Conservation (phyloP, 352 stramenopile species). For the Peronospora belbahrii region DNA sequence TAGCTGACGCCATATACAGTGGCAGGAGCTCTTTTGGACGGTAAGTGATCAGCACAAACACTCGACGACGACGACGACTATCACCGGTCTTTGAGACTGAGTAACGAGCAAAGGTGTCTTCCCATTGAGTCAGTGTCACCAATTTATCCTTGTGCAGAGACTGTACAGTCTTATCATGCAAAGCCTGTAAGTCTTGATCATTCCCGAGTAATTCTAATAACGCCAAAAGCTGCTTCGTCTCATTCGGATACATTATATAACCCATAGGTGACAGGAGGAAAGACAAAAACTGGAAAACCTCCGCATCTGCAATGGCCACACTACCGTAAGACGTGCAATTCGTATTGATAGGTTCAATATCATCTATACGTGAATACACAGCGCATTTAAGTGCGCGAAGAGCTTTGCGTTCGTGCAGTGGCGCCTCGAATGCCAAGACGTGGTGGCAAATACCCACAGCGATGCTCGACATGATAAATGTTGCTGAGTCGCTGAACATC, state of each 20-base stretch:
- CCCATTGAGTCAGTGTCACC: constrained; percentile 10
- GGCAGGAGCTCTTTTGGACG: constrained; percentile 37
- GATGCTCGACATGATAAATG: constrained; percentile 17
- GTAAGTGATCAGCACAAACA: constrained; percentile 38
- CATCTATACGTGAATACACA: not conserved
- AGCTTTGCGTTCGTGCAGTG: constrained; percentile 22
- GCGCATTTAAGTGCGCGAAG: constrained; percentile 15
- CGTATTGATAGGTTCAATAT: not conserved
- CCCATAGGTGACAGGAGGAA: constrained; percentile 25
- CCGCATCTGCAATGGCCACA: constrained; percentile 27
- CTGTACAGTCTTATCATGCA: not conserved
- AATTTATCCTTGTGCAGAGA: not conserved
- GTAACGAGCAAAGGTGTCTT: constrained; percentile 19
- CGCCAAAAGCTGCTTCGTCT: constrained; percentile 20
- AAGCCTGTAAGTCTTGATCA: not conserved
- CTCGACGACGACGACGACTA: not conserved
- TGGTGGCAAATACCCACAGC: constrained; percentile 29
- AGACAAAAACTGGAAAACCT: constrained; percentile 29
- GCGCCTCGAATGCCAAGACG: constrained; percentile 41
- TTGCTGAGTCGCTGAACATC: constrained; percentile 13
- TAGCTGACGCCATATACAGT: constrained; percentile 53
- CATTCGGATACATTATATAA: constrained; percentile 12
- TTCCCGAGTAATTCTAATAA: not conserved
- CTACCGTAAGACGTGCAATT: constrained; percentile 3
- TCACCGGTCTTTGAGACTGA: constrained; percentile 1